Conservation (phyloP, 805 yeast species). For the Allodekkera sacchari region DNA sequence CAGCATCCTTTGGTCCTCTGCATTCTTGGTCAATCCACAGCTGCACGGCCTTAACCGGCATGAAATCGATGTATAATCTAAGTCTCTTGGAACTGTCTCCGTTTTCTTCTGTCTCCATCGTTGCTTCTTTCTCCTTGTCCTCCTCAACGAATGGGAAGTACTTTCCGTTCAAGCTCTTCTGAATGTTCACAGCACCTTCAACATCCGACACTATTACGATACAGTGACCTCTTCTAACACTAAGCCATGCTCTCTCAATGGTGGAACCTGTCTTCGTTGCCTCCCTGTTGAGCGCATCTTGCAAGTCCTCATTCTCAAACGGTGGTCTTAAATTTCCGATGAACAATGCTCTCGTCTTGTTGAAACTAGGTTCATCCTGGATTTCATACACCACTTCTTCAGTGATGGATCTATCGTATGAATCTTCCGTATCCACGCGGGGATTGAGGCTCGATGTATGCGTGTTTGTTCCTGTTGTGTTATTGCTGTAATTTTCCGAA, state of each 20-base stretch:
- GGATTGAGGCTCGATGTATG: background rate
- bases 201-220: constrained; percentile 32
- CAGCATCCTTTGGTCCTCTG: constrained; percentile 34
- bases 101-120: constrained; percentile 17
- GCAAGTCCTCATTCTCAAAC: constrained; percentile 31
- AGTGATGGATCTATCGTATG: constrained; percentile 15
- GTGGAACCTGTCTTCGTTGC: constrained; percentile 18
- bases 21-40: constrained; percentile 40
- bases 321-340: constrained; percentile 35
- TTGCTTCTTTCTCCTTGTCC: constrained; percentile 8
- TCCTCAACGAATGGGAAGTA: constrained; percentile 21
- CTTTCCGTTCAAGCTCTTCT: constrained; percentile 27
- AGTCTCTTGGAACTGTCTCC: constrained; percentile 15
- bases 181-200: constrained; percentile 31
- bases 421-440: constrained; percentile 9
- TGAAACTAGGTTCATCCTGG: constrained; percentile 24
- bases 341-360: constrained; percentile 34
- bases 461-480: constrained; percentile 1
- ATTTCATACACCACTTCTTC: constrained; percentile 28
- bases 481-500: too few relatives aligned
- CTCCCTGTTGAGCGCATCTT: constrained; percentile 25
- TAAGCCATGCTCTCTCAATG: constrained; percentile 39
- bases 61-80: constrained; percentile 31
- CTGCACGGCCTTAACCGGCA: constrained; percentile 37
- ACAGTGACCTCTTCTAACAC: constrained; percentile 32